These are phyloP conservation scores for Tetragonia tetragonoides DNA, from an alignment of 148 eudicot genomes.

Conservation along the genomic window DNA sequence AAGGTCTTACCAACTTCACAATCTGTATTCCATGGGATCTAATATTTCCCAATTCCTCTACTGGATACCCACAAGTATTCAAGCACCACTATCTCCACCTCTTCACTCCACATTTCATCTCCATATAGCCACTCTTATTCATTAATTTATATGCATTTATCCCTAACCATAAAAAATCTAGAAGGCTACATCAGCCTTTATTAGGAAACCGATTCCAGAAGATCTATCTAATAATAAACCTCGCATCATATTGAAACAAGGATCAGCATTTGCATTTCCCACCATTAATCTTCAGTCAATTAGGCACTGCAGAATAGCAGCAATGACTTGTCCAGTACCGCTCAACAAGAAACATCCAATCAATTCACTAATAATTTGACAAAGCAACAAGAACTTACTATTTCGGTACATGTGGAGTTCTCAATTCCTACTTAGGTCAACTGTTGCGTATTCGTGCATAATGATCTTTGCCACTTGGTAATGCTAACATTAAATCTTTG, in stretches of 20 bases:
- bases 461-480: neutral
- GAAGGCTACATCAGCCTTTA: neutral
- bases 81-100: neutral
- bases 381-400: neutral
- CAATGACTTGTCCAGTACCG: neutral
- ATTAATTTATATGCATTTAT: neutral
- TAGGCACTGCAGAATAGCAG: neutral
- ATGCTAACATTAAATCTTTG: neutral
- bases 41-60: neutral
- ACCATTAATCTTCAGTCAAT: neutral
- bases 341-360: neutral
- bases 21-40: no score
- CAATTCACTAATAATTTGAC: neutral
- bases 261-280: neutral
- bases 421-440: neutral
- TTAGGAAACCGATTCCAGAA: neutral
- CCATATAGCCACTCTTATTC: neutral
- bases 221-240: neutral
- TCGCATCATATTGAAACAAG: neutral
- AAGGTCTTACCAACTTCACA: neutral
- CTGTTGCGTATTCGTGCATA: neutral
- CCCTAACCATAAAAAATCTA: neutral
- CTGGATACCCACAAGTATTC: neutral
- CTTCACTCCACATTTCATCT: neutral
- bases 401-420: neutral